phyloP scores from a whole-genome alignment of 2,329 filamentous ascomycete genomes.

The Moelleriella libera region DNA sequence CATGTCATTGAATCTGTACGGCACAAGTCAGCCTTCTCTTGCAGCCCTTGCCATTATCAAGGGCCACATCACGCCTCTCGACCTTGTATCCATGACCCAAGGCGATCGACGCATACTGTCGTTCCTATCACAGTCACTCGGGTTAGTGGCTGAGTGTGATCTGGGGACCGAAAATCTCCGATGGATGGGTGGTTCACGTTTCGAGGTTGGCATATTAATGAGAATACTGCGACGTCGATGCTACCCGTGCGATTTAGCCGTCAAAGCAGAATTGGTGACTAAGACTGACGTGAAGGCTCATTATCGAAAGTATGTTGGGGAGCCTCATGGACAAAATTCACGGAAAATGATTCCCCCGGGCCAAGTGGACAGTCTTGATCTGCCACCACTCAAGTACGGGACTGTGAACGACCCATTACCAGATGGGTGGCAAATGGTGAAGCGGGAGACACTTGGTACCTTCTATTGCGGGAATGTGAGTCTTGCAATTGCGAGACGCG shows the following conservation, averaged over 20 bases:
- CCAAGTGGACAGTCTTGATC: constrained; percentile 26
- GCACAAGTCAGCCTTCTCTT: constrained; percentile 58
- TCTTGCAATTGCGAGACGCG: background rate
- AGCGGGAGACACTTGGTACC: constrained; percentile 69
- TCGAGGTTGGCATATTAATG: constrained; percentile 71
- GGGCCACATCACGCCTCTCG: constrained; percentile 68
- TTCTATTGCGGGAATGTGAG: constrained; percentile 84
- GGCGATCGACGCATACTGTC: constrained; percentile 61
- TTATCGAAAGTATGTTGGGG: constrained; percentile 41
- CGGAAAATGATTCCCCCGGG: background rate
- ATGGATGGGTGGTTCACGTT: constrained; percentile 82
- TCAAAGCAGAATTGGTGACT: constrained; percentile 67
- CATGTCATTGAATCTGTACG: constrained; percentile 80
- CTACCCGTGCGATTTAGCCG: constrained; percentile 79
- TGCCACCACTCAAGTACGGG: constrained; percentile 67
- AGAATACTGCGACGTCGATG: constrained; percentile 61
- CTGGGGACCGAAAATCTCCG: constrained; percentile 80
- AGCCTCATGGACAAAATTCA: constrained; percentile 6
- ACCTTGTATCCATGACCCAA: constrained; percentile 80
- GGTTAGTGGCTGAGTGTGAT: constrained; percentile 82
- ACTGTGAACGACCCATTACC: constrained; percentile 67
- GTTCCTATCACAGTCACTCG: constrained; percentile 81
- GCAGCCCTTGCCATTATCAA: constrained; percentile 81
- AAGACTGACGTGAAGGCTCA: constrained; percentile 62
- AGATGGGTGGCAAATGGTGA: constrained; percentile 58